These are phyloP conservation scores for Coniochaeta ligniaria DNA, from an alignment of 2,329 filamentous ascomycete genomes.

Conservation along the genomic window DNA sequence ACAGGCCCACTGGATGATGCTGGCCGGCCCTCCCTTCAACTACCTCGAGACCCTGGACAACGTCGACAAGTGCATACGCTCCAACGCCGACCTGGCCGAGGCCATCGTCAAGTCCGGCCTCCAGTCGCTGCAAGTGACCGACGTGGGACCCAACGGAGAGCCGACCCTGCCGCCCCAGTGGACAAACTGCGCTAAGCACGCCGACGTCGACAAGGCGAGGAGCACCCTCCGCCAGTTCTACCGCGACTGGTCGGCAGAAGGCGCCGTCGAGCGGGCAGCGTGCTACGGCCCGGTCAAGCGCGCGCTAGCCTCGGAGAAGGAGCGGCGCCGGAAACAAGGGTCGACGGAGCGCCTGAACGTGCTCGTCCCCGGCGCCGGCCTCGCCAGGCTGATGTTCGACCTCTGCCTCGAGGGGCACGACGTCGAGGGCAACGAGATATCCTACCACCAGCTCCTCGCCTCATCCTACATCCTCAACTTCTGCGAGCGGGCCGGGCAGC, in stretches of 20 bases:
- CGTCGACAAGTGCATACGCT: conserved; percentile 82
- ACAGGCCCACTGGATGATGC: conserved; percentile 72
- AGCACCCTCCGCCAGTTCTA: conserved; percentile 92
- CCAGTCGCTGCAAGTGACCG: conserved; percentile 47
- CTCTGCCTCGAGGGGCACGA: conserved; percentile 66
- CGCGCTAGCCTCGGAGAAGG: conserved; percentile 45
- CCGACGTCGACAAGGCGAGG: conserved; percentile 82
- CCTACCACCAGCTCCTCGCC: conserved; percentile 90
- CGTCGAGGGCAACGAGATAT: conserved; percentile 90
- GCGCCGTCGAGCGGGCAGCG: conserved; percentile 63
- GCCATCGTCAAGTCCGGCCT: conserved; percentile 67
- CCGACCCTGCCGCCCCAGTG: conserved; percentile 53
- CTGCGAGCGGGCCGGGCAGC: conserved; percentile 51
- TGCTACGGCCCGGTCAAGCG: conserved; percentile 69
- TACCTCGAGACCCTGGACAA: conserved; percentile 70
- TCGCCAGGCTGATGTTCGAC: conserved; percentile 86
- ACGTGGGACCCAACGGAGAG: conserved; percentile 20
- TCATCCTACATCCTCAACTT: conserved; percentile 70
- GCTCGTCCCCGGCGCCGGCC: conserved; percentile 81
- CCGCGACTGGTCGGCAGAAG: conserved; percentile 85
- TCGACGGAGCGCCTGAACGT: conserved; percentile 47
- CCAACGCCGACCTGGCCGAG: conserved; percentile 76
- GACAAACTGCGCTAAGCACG: conserved; percentile 61
- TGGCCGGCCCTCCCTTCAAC: conserved; percentile 75
- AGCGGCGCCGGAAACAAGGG: conserved; percentile 4